Conservation (phyloP, 202 grass and related monocot genomes). For the Setaria viridis region DNA sequence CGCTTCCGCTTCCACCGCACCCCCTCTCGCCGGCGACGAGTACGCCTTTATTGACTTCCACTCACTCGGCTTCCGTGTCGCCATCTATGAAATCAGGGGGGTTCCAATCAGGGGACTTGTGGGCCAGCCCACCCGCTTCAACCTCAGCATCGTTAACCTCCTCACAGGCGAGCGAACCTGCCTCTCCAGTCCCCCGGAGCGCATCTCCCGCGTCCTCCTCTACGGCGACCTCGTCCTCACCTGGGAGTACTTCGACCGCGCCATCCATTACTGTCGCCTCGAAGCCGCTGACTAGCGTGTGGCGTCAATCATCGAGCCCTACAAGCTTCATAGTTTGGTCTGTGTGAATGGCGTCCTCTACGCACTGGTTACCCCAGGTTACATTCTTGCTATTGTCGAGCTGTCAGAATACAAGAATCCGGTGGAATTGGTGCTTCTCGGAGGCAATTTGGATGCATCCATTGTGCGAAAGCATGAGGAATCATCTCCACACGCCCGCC, state of each 20-base stretch:
- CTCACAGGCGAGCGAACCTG: background rate
- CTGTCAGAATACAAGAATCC: background rate
- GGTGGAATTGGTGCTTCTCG: slow-evolving; percentile 3
- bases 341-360: slow-evolving; percentile 11
- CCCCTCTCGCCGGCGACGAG: background rate
- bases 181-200: background rate
- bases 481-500: background rate
- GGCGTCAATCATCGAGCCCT: background rate
- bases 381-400: background rate
- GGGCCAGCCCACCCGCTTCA: background rate
- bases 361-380: background rate
- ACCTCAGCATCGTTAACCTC: background rate
- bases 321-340: background rate
- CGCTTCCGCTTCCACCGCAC: background rate
- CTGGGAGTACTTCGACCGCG: background rate
- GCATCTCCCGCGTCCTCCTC: background rate
- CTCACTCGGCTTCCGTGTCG: background rate
- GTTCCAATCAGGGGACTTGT: fast-evolving
- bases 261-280: background rate
- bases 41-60: background rate
- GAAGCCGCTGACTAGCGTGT: background rate
- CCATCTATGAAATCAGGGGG: background rate
- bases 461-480: background rate
- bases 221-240: background rate
- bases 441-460: background rate